phyloP scores from a whole-genome alignment of 176 grass and related monocot genomes.

The Eragrostis nindensis region DNA sequence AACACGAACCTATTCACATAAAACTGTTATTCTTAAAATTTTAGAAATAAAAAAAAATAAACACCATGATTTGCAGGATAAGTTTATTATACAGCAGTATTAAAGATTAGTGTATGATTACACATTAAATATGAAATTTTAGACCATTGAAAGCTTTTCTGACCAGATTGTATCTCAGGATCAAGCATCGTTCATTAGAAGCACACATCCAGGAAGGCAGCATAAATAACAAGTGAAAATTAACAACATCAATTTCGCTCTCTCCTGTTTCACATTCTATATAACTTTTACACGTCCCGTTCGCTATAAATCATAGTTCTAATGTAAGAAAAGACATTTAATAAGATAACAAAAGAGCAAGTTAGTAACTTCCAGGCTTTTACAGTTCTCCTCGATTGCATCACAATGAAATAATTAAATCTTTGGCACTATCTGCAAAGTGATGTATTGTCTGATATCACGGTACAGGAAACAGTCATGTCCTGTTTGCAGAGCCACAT shows the following conservation, averaged over 20 bases:
- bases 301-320: constrained; percentile 2
- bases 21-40: constrained; percentile 33
- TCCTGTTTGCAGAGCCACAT: not conserved
- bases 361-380: constrained; percentile 5
- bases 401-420: constrained; percentile 23
- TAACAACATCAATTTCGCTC: constrained; percentile 1
- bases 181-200: not conserved
- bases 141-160: constrained; percentile 8
- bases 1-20: constrained; percentile 72
- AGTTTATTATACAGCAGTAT: constrained; percentile 16
- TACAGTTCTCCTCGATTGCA: constrained; percentile 13
- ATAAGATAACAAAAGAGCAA: not conserved
- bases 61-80: constrained; percentile 23
- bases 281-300: constrained; percentile 5
- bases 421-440: not conserved
- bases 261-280: not conserved
- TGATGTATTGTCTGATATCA: not conserved
- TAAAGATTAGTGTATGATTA: constrained; percentile 15
- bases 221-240: not conserved
- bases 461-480: constrained; percentile 18
- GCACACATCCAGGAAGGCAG: not conserved
- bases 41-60: constrained; percentile 34
- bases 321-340: not conserved
- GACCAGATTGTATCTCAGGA: constrained; percentile 3
- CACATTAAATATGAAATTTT: constrained; percentile 18